Base-by-base conservation (phyloP, 768 basidiomycete species). In the Tricholoma matsutake region DNA sequence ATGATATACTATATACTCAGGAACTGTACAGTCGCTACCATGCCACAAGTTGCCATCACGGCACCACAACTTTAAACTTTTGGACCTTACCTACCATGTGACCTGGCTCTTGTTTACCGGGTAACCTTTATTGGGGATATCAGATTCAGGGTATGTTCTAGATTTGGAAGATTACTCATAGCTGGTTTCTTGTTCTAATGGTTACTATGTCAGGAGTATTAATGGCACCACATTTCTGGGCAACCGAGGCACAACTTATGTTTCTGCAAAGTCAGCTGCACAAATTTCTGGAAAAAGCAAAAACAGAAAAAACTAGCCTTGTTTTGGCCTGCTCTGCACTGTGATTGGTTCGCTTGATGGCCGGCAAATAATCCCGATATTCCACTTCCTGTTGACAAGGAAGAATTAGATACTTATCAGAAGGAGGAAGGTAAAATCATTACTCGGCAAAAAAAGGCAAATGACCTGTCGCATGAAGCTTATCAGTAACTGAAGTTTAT, bases 211-310 rank as follows among this genome's bases (percentile, higher is more conserved):
- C n/a, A n/a, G n/a, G n/a, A n/a, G n/a, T n/a, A 31, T 28, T n/a
- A 39, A 56, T 56, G 55, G 55, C 55, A n/a, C 55, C 39, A 1
- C 20, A 10, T 29, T 29, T 41, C 14, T 56, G 55, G 55, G 55
- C 37, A 41, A 56, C 18, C 2, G 35, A 37, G 35, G 55, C 41
- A 56, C 55, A 56, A 39, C 22, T 41, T 1, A 45, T 14, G 11
- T 56, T 16, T n/a, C 35, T 56, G 25, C 25, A 3, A 10, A 18
- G 35, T 4, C 37, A 39, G 3, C 34, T 37, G 1, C 5, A 39
- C 11, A 22, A 56, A 29, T 56, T 56, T 39, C 22, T 39, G 35
- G 55, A 56, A 45, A 45, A 29, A 41, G 28, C 55, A 56, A 16
- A 56, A 41, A 25, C 8, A 20, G 55, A 56, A 56, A 16, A 56